A percentile compares a stretch with the other conserved stretches of the same genome.
phyloP scores from a whole-genome alignment of 2,329 filamentous ascomycete genomes.

The Colletotrichum falcatum region DNA sequence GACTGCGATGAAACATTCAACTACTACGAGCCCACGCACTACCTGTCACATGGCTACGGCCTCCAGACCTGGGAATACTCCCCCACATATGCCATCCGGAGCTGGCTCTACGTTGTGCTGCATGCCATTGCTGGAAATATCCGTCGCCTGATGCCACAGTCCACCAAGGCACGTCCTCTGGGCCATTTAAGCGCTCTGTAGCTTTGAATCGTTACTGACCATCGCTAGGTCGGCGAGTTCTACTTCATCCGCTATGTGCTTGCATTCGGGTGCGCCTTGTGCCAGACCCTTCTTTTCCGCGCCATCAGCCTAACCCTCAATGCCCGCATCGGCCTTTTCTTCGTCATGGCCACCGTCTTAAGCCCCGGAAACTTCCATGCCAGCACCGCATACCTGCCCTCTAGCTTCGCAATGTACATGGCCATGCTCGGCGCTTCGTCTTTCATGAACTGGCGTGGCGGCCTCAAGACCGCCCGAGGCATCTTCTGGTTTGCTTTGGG shows the following conservation, averaged over 20 bases:
- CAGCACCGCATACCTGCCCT: constrained; percentile 87
- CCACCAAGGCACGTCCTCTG: constrained; percentile 63
- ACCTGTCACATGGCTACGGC: constrained; percentile 91
- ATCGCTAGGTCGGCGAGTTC: constrained; percentile 75
- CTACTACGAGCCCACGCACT: constrained; percentile 98
- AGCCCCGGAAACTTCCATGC: constrained; percentile 96
- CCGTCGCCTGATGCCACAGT: constrained; percentile 71
- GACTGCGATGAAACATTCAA: constrained; percentile 99
- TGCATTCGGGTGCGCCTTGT: constrained; percentile 81
- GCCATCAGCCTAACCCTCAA: constrained; percentile 82
- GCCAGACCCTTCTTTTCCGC: constrained; percentile 85
- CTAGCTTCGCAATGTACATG: constrained; percentile 97
- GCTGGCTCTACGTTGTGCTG: constrained; percentile 89
- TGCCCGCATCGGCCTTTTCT: constrained; percentile 85
- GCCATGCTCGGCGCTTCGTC: constrained; percentile 86
- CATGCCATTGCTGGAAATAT: constrained; percentile 81
- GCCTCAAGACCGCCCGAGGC: constrained; percentile 82
- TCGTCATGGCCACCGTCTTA: constrained; percentile 79
- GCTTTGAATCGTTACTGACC: background rate
- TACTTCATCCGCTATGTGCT: constrained; percentile 85
- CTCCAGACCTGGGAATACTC: constrained; percentile 99
- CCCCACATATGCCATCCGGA: constrained; percentile 92
- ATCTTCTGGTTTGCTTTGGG: constrained; percentile 93
- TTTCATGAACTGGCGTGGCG: constrained; percentile 90
- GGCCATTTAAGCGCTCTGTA: too few relatives aligned